Percentiles rank a stretch among this genome's conserved stretches.
phyloP scores from a whole-genome alignment of 345 rosid species.

The Ricinus communis region DNA sequence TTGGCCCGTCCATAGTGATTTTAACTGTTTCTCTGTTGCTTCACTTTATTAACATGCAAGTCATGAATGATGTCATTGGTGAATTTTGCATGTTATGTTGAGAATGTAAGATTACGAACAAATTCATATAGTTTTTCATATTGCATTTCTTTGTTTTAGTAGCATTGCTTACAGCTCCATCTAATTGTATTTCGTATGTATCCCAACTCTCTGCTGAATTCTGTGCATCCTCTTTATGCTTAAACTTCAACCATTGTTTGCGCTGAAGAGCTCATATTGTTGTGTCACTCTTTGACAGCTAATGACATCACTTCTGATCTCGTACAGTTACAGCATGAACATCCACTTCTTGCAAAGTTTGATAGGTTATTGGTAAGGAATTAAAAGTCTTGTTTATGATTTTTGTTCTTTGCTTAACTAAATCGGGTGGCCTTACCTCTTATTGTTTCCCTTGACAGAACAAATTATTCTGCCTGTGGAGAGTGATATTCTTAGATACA shows the following conservation, averaged over 20 bases:
- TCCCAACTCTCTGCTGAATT: neutral
- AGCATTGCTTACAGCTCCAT: constrained; percentile 18
- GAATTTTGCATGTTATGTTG: neutral
- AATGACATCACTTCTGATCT: constrained; percentile 34
- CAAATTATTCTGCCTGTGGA: neutral
- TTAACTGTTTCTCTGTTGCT: neutral
- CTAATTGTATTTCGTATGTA: neutral
- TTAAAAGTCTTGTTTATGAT: constrained; percentile 3
- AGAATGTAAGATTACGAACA: constrained; percentile 1
- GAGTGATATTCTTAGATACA: neutral
- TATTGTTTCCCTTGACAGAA: constrained; percentile 3
- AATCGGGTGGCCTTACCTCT: neutral
- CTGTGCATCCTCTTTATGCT: neutral
- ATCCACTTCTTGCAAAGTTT: constrained; percentile 53
- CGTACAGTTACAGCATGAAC: constrained; percentile 45
- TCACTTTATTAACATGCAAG: neutral
- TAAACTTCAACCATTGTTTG: neutral
- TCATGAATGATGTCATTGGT: neutral
- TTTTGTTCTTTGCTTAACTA: constrained; percentile 4
- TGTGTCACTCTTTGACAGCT: constrained; percentile 33
- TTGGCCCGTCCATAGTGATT: neutral
- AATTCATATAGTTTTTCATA: constrained; percentile 2
- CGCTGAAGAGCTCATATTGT: constrained; percentile 22
- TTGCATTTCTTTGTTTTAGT: constrained; percentile 16
- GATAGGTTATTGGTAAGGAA: constrained; percentile 75